A percentile compares a stretch with the other conserved stretches of the same genome.
Conservation (phyloP, 108 stramenopile species). For the Epipyxis sp. region DNA sequence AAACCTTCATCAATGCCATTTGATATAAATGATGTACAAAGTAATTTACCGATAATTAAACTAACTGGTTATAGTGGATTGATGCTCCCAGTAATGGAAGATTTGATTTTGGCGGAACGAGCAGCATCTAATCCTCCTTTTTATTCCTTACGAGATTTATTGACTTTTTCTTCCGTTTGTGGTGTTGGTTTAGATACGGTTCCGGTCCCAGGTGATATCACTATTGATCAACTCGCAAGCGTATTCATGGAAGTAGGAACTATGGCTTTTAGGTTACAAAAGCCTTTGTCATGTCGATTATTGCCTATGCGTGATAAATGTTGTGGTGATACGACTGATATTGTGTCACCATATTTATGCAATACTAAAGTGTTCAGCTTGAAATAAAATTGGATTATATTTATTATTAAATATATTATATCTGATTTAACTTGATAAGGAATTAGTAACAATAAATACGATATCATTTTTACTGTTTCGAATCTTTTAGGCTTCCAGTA, state of each 20-base stretch:
- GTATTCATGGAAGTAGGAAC: slow-evolving; percentile 36
- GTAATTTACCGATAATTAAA: too few relatives aligned
- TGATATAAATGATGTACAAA: too few relatives aligned
- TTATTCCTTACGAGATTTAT: slow-evolving; percentile 32
- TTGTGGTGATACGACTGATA: slow-evolving; percentile 8
- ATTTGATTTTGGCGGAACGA: slow-evolving; percentile 32
- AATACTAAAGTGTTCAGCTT: slow-evolving; percentile 2
- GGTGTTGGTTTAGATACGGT: slow-evolving; percentile 45
- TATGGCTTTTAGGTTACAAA: slow-evolving; percentile 24
- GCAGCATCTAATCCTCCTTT: neutral
- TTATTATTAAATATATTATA: too few relatives aligned
- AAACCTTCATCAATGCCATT: neutral
- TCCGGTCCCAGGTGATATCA: slow-evolving; percentile 16
- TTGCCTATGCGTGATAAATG: neutral
- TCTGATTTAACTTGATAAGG: too few relatives aligned
- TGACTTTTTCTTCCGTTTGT: slow-evolving; percentile 38
- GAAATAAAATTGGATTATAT: neutral
- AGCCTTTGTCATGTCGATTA: slow-evolving; percentile 42
- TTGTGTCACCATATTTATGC: slow-evolving; percentile 33
- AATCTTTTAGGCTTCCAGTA: slow-evolving; percentile 41
- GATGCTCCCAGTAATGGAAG: slow-evolving; percentile 44
- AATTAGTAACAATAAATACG: too few relatives aligned
- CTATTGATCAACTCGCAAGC: neutral
- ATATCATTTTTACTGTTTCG: too few relatives aligned
- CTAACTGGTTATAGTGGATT: slow-evolving; percentile 35